Conservation (phyloP, 345 rosid genomes). For the Xanthoceras sorbifolium region DNA sequence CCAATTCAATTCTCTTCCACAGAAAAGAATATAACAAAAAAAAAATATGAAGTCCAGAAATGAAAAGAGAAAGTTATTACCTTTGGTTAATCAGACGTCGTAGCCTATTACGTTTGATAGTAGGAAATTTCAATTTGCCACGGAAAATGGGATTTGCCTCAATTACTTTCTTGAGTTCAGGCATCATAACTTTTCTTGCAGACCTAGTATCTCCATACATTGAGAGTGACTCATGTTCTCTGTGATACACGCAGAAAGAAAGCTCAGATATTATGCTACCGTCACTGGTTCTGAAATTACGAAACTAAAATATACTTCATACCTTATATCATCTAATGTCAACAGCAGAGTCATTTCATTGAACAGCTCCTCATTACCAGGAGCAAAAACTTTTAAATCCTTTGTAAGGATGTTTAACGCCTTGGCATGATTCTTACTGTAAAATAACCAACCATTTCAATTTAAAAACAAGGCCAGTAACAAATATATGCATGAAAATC, state of each 20-base stretch:
- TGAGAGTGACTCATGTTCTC: constrained; percentile 48
- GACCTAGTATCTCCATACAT: constrained; percentile 38
- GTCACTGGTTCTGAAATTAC: neutral
- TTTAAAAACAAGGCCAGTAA: neutral
- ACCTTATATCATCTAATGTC: constrained; percentile 39
- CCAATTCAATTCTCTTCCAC: neutral
- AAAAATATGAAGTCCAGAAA: neutral
- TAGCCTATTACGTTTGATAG: constrained; percentile 34
- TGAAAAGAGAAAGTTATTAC: constrained; percentile 23
- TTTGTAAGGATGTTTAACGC: constrained; percentile 42
- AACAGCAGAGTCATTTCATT: constrained; percentile 44
- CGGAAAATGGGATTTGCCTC: constrained; percentile 48
- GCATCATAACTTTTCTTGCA: constrained; percentile 37
- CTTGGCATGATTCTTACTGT: constrained; percentile 32
- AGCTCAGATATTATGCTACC: constrained; percentile 1
- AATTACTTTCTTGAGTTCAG: constrained; percentile 40
- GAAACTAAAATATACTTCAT: neutral
- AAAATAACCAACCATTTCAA: neutral
- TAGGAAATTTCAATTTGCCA: constrained; percentile 45
- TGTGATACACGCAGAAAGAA: constrained; percentile 22
- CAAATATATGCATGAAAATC: neutral
- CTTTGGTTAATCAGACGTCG: constrained; percentile 49
- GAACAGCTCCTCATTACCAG: constrained; percentile 26
- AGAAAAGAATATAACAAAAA: neutral
- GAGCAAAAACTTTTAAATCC: constrained; percentile 42